Conservation (phyloP, 2,329 filamentous ascomycete genomes). For the Xylaria sp. region DNA sequence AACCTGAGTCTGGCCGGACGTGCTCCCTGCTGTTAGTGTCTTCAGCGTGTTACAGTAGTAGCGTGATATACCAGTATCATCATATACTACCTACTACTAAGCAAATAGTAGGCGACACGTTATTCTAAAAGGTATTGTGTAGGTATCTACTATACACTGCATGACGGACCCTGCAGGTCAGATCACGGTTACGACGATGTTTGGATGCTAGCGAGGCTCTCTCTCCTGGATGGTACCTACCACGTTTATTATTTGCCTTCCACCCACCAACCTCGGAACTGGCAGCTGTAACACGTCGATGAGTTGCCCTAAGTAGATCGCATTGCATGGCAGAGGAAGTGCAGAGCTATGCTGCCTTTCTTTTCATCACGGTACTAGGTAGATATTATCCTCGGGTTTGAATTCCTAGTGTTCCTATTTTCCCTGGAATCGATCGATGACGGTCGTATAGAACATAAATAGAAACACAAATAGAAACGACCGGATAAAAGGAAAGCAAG, state of each 20-base stretch:
- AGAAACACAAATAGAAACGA: neutral
- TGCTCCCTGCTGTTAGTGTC: conserved; percentile 1
- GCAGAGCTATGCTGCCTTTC: neutral
- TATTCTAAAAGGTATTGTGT: neutral
- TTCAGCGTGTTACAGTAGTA: conserved; percentile 1
- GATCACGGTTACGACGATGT: neutral
- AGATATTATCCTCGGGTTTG: neutral
- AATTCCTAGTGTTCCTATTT: neutral
- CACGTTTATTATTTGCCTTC: neutral
- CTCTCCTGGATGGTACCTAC: neutral
- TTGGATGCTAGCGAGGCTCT: neutral
- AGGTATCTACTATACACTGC: neutral
- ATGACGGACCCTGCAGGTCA: conserved; percentile 3
- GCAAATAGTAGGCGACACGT: neutral
- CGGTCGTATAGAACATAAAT: neutral
- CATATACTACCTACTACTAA: neutral
- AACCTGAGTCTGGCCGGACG: neutral
- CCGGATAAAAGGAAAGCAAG: conserved; percentile 30
- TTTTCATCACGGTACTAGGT: neutral
- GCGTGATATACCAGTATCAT: neutral
- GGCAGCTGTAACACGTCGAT: conserved; percentile 6
- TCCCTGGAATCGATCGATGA: neutral
- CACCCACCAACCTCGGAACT: no score
- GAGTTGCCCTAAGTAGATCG: neutral
- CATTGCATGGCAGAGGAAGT: conserved; percentile 8